Percentiles rank a stretch among this genome's conserved stretches.
These are phyloP conservation scores for Carex littledalei DNA, from an alignment of 176 grass and related monocot species.

Conservation along the genomic window DNA sequence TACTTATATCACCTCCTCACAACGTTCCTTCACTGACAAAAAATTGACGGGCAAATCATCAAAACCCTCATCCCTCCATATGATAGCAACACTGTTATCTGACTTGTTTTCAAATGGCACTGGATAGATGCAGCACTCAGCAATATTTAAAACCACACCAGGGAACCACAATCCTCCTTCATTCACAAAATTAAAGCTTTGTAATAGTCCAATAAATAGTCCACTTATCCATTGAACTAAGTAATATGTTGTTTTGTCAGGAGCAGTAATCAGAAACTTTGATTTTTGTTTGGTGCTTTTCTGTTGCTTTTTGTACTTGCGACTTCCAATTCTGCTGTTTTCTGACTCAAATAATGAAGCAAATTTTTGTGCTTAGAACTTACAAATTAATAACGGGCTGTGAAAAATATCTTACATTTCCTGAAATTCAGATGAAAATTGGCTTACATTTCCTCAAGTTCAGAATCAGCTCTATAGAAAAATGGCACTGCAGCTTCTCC, in stretches of 20 bases:
- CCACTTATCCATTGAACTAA: too few relatives aligned
- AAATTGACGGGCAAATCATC: slow-evolving; percentile 66
- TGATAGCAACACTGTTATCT: slow-evolving; percentile 69
- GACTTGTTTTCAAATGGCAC: slow-evolving; percentile 50
- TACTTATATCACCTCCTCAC: slow-evolving; percentile 59
- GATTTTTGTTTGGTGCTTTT: too few relatives aligned
- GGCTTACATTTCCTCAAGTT: slow-evolving; percentile 99
- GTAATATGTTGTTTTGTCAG: too few relatives aligned
- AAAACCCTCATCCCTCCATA: slow-evolving; percentile 80
- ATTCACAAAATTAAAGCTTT: too few relatives aligned
- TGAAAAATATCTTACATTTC: too few relatives aligned
- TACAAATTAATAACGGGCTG: not conserved
- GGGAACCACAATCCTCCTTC: slow-evolving; percentile 67
- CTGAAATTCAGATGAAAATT: too few relatives aligned
- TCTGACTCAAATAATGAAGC: too few relatives aligned
- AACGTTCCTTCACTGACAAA: slow-evolving; percentile 72
- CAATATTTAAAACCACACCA: slow-evolving; percentile 76
- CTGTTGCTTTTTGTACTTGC: too few relatives aligned
- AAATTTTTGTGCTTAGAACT: too few relatives aligned
- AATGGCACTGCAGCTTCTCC: slow-evolving; percentile 97
- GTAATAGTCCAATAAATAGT: too few relatives aligned
- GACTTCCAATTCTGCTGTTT: too few relatives aligned
- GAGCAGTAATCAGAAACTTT: too few relatives aligned
- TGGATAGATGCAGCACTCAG: slow-evolving; percentile 86
- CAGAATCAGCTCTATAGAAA: slow-evolving; percentile 96